Evolutionary conservation across 2,329 filamentous ascomycete genomes (phyloP), one percentile per base, ranked within the genome.

Genomic region (Apiospora rasikravindrae): DNA sequence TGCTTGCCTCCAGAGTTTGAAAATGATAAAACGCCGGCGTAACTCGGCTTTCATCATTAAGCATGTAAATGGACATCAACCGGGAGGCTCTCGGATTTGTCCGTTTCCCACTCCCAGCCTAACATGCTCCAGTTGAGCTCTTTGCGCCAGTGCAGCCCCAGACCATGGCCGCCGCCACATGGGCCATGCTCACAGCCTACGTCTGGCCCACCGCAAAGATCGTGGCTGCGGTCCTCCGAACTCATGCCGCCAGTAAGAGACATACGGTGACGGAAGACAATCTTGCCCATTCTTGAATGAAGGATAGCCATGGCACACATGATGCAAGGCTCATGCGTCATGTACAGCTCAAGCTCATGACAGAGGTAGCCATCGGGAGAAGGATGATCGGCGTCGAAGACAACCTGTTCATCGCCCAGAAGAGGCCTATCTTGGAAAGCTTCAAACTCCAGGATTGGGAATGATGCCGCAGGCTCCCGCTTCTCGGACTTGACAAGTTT

Each of bases 261-360:
- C 93, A 97, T 96, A 71, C 93, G 89, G 74, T 91, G 88, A 74
- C 90, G 90, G 82, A 98, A 97, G 51, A 97, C 88, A 69, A 95
- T 93, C 70, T 93, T 91, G 64, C 94, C 92, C 87, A 99, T 98
- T 69, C 96, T 90, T 11, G 96, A 98, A 80, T 98, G 95, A 29
- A 98, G 87, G 77, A 98, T 93, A 1, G 94, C 96, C 96, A 98
- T 98, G 47, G 93, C 94, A 83, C 96, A 99, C 89, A 97, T 97
- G 73, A 97, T 89, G 80, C 96, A 99, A 6, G 96, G 96, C 83
- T 99, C 96, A 79, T 98, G 95, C 2, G 95, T 98, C 73, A 97
- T 87, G 83, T 98, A 98, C 71, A 99, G 89, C 82, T 98, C 96
- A 42, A 99, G 88, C 71, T 94, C 94, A 76, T 97, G 94, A 83